A percentile compares a stretch with the other conserved stretches of the same genome.
These are phyloP conservation scores for Hippophae gyantsensis DNA, from an alignment of 306 rosid genomes.

Conservation along the genomic window DNA sequence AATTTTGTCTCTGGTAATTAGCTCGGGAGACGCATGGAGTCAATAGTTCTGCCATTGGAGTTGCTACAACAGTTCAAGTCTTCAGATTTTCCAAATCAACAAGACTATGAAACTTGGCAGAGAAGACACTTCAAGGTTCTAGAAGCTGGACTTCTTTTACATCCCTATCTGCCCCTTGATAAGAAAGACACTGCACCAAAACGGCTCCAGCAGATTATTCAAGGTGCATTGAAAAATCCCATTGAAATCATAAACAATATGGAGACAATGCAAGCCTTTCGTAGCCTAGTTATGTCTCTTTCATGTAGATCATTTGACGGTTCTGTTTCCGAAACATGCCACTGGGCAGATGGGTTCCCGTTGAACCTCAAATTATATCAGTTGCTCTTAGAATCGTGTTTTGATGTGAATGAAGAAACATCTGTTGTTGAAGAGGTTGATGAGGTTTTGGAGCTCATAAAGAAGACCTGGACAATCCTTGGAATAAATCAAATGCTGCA, in stretches of 20 bases:
- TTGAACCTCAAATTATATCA: conserved; percentile 86
- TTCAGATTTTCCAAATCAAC: conserved; percentile 59
- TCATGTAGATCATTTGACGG: conserved; percentile 70
- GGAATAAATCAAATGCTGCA: conserved; percentile 78
- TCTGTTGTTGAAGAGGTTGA: conserved; percentile 83
- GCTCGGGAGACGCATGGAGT: conserved; percentile 84
- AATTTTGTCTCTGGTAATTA: conserved; percentile 30
- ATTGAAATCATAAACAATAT: conserved; percentile 42
- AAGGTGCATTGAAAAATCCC: conserved; percentile 57
- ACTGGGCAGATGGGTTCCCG: conserved; percentile 97
- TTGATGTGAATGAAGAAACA: conserved; percentile 60
- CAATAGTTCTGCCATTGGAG: conserved; percentile 86
- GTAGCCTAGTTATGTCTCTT: conserved; percentile 55
- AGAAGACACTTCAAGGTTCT: conserved; percentile 74
- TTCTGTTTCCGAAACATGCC: conserved; percentile 51
- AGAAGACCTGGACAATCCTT: conserved; percentile 88
- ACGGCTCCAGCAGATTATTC: conserved; percentile 46
- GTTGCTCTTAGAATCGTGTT: conserved; percentile 75
- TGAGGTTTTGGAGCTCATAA: conserved; percentile 80
- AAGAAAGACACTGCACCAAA: conserved; percentile 51
- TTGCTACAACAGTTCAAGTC: conserved; percentile 66
- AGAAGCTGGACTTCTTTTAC: conserved; percentile 66
- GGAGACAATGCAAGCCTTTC: conserved; percentile 57
- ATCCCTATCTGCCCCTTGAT: conserved; percentile 58
- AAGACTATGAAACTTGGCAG: conserved; percentile 73